phyloP scores from a whole-genome alignment of 495 filamentous ascomycete genomes.

The Annulohypoxylon maeteangense region DNA sequence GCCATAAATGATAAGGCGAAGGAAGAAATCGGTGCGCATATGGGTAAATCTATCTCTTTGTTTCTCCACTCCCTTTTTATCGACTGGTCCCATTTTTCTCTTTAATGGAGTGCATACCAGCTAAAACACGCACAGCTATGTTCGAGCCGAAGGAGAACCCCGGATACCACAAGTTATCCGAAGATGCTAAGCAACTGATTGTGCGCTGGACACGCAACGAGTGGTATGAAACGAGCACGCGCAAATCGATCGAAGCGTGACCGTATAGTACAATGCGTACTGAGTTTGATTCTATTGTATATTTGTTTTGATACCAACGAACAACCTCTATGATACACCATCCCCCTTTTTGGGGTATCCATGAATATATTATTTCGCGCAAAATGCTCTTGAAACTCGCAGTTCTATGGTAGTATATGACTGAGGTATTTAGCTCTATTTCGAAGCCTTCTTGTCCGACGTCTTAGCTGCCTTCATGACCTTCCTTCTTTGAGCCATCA shows the following conservation, averaged over 20 bases:
- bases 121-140: constrained; percentile 65
- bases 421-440: not conserved
- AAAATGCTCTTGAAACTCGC: not conserved
- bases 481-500: constrained; percentile 89
- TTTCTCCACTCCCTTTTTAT: not conserved
- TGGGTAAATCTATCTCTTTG: constrained; percentile 58
- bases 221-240: constrained; percentile 59
- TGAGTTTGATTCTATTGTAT: not conserved
- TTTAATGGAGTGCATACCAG: constrained; percentile 10
- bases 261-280: not conserved
- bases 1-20: constrained; percentile 79
- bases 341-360: constrained; percentile 21
- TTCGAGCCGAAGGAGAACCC: constrained; percentile 85
- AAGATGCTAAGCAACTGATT: constrained; percentile 72
- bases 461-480: constrained; percentile 67
- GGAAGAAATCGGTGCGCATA: constrained; percentile 86
- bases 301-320: constrained; percentile 17
- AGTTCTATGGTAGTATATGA: not conserved
- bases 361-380: constrained; percentile 18
- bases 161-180: constrained; percentile 74
- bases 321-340: constrained; percentile 9
- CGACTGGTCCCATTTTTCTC: not conserved
- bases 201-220: constrained; percentile 66
- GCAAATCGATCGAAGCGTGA: constrained; percentile 28
- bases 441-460: constrained; percentile 49